Evolutionary conservation across 2,329 filamentous ascomycete species (phyloP), one percentile per base, ranked within the genome.

Genomic region (Kalmusia sp.): DNA sequence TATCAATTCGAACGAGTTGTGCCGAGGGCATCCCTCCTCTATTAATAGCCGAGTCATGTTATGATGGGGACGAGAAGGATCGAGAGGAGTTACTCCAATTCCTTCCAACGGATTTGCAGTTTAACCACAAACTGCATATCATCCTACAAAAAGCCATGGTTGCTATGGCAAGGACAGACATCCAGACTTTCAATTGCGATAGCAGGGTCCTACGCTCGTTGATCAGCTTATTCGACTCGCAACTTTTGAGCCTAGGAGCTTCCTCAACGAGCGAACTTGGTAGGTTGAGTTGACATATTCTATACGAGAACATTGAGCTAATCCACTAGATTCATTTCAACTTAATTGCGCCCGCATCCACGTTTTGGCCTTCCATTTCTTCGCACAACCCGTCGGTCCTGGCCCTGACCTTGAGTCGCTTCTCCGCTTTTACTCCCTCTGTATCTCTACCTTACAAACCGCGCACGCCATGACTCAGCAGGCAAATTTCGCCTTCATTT

Each of bases 291-390:
- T 31, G 15, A 7, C 7, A n/a, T 15, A 2, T 8, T 12, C 24
- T n/a, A 21, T 8, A 8, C 9, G 4, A 44, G 4, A 15, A 14
- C 5, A 4, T 7, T 17, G 25, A 22, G 11, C 64, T 71, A 34
- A 70, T 49, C 14, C 22, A 14, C 14, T 43, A 72, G 71, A 71
- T 38, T 62, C 62, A 7, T 62, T 73, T 17, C 66, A 71, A 62
- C 63, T 74, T 1, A 69, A 66, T 35, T 74, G 71, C 37, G 67
- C 64, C 14, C 69, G 71, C 24, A 65, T 74, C 9, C 71, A 74
- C 38, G 61, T 74, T 7, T 59, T 72, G 46, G 62, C 69, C 11
- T 74, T 71, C 54, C 69, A 74, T 40, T 74, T 74, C 59, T 74
- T 72, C 45, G 69, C 69, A 1, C 58, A 70, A 33, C 64, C 68